phyloP scores from a whole-genome alignment of 768 basidiomycete species.

The Pleurotus djamor region DNA sequence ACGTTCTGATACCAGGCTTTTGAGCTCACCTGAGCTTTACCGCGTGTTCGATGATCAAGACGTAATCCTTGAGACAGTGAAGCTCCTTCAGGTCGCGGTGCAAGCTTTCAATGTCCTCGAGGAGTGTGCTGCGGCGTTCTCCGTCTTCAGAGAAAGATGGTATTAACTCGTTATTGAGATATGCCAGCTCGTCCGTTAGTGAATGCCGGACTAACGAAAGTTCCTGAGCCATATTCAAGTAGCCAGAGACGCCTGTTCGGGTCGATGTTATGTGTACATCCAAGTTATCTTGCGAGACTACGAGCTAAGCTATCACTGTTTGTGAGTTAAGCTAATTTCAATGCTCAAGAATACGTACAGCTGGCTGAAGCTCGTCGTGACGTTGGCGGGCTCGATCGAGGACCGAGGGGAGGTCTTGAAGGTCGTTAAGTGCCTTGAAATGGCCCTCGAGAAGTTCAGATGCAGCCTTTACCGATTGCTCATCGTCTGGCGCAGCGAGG shows the following conservation, averaged over 20 bases:
- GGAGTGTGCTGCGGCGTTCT: slow-evolving; percentile 55
- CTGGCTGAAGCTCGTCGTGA: slow-evolving; percentile 37
- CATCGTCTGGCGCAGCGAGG: slow-evolving; percentile 43
- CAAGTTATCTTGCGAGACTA: slow-evolving; percentile 46
- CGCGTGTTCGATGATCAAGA: slow-evolving; percentile 68
- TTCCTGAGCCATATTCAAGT: slow-evolving; percentile 67
- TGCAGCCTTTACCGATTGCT: slow-evolving; percentile 31
- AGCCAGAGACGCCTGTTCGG: slow-evolving; percentile 39
- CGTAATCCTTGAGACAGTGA: slow-evolving; percentile 73
- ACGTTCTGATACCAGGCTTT: no score
- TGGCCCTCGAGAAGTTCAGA: slow-evolving; percentile 38
- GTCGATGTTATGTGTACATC: slow-evolving; percentile 47
- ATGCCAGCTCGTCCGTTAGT: slow-evolving; percentile 73
- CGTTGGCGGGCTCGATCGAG: slow-evolving; percentile 40
- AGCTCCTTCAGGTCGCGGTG: slow-evolving; percentile 79
- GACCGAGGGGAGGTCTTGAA: slow-evolving; percentile 41
- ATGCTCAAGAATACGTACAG: slow-evolving; percentile 35
- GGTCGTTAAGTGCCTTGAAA: slow-evolving; percentile 47
- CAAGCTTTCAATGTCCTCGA: slow-evolving; percentile 80
- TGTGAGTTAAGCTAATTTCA: slow-evolving; percentile 24
- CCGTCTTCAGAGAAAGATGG: slow-evolving; percentile 50
- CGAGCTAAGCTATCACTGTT: slow-evolving; percentile 54
- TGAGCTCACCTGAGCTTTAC: slow-evolving; percentile 65
- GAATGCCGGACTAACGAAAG: slow-evolving; percentile 76
- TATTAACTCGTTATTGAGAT: slow-evolving; percentile 62